These are phyloP conservation scores for Amaranthus cruentus DNA, from an alignment of 148 eudicot genomes.

Conservation along the genomic window DNA sequence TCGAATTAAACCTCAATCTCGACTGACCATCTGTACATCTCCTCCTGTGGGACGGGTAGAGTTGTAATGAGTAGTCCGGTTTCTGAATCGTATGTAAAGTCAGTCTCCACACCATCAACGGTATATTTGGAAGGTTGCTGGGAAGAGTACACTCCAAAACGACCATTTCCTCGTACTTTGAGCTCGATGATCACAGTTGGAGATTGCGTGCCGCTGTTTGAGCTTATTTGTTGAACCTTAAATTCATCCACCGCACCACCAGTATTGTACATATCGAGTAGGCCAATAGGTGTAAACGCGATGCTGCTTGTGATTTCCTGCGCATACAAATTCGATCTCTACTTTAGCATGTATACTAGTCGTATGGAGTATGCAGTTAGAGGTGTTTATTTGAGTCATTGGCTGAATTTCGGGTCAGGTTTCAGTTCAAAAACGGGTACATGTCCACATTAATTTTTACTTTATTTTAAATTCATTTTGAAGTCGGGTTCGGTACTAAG, in stretches of 20 bases:
- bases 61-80: conserved; percentile 49
- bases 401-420: background rate
- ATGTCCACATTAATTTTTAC: too few species aligned
- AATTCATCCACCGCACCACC: conserved; percentile 68
- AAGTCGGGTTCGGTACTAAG: too few species aligned
- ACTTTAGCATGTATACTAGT: background rate
- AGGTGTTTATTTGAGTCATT: background rate
- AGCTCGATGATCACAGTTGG: conserved; percentile 43
- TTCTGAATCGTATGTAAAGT: conserved; percentile 42
- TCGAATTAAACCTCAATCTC: conserved; percentile 47
- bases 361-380: background rate
- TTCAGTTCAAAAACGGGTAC: background rate
- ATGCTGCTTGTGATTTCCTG: conserved; percentile 58
- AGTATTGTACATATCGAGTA: conserved; percentile 81
- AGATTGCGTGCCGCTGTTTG: conserved; percentile 24
- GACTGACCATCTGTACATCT: conserved; percentile 71
- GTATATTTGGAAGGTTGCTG: conserved; percentile 56
- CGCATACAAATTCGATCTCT: background rate
- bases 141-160: conserved; percentile 72
- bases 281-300: conserved; percentile 80
- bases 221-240: conserved; percentile 30
- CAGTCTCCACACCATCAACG: conserved; percentile 34
- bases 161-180: conserved; percentile 74
- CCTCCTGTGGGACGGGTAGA: conserved; percentile 58
- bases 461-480: too few species aligned